Evolutionary conservation across 2,329 filamentous ascomycete species (phyloP).

Genomic region (Akanthomyces uredinophilus): DNA sequence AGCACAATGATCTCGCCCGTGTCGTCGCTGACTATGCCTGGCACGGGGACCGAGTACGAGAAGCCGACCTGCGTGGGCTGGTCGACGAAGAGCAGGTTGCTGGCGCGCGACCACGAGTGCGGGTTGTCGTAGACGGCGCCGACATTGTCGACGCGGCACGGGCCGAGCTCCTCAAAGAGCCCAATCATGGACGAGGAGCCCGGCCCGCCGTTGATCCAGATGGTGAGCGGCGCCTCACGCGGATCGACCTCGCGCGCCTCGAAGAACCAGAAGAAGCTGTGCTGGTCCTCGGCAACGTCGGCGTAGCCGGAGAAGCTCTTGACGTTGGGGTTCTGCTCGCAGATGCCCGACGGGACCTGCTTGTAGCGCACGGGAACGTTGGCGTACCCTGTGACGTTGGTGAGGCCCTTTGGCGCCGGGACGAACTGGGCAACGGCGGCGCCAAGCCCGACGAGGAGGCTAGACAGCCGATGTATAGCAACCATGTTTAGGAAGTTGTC

Average conservation of each 20-base stretch:
- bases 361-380: conserved; percentile 20
- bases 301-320: conserved; percentile 50
- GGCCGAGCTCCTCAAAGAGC: conserved; percentile 17
- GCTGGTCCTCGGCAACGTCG: conserved; percentile 23
- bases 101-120: conserved; percentile 57
- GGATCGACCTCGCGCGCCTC: conserved; percentile 22
- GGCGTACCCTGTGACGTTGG: conserved; percentile 17
- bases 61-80: conserved; percentile 64
- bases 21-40: conserved; percentile 24
- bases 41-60: conserved; percentile 56
- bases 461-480: neutral
- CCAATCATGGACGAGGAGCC: conserved; percentile 34
- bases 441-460: neutral
- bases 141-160: conserved; percentile 41
- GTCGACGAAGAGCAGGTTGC: conserved; percentile 51
- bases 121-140: conserved; percentile 49
- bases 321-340: conserved; percentile 30
- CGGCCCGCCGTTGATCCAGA: conserved; percentile 57
- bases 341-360: conserved; percentile 35
- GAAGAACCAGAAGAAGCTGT: conserved; percentile 26
- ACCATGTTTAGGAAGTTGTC: neutral
- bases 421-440: conserved; percentile 21
- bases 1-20: neutral
- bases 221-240: conserved; percentile 34
- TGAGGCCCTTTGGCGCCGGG: conserved; percentile 18